These are phyloP conservation scores for Zelonia costaricensis DNA, from an alignment of 208 protist species.

Conservation along the genomic window DNA sequence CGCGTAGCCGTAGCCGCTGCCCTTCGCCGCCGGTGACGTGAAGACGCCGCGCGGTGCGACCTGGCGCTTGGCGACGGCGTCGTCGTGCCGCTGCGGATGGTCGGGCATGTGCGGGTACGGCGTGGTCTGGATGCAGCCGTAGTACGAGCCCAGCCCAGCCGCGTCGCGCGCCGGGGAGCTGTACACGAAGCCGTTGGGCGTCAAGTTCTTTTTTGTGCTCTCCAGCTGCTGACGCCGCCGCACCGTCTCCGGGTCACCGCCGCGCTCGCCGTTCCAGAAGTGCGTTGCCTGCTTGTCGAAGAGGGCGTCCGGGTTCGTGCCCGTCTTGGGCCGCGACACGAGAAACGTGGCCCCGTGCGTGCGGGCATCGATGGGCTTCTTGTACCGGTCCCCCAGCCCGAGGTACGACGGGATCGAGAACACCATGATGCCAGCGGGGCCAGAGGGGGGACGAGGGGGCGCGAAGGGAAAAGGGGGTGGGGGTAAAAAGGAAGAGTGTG, in stretches of 20 bases:
- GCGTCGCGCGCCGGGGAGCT: slow-evolving; percentile 42
- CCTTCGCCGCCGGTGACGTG: slow-evolving; percentile 73
- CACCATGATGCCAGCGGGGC: slow-evolving; percentile 47
- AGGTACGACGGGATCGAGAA: slow-evolving; percentile 91
- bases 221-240: slow-evolving; percentile 51
- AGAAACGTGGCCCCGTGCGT: slow-evolving; percentile 70
- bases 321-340: slow-evolving; percentile 72
- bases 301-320: slow-evolving; percentile 77
- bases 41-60: slow-evolving; percentile 67
- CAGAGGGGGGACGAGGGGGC: too few species aligned
- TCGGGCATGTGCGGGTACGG: slow-evolving; percentile 65
- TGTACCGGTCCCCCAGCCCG: slow-evolving; percentile 67
- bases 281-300: slow-evolving; percentile 84
- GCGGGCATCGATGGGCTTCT: slow-evolving; percentile 64
- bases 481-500: neutral
- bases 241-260: slow-evolving; percentile 58
- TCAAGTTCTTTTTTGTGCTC: slow-evolving; percentile 71
- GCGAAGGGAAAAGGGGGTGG: neutral
- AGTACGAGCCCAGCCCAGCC: slow-evolving; percentile 85
- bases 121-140: slow-evolving; percentile 64
- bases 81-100: slow-evolving; percentile 39
- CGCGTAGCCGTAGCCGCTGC: slow-evolving; percentile 67
- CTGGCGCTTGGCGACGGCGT: slow-evolving; percentile 32
- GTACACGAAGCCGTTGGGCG: slow-evolving; percentile 78
- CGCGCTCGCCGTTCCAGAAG: slow-evolving; percentile 87